A percentile compares a stretch with the other conserved stretches of the same genome.
These are phyloP conservation scores for Phellopilus nigrolimitatus DNA, from an alignment of 1,284 basidiomycete genomes.

Conservation along the genomic window DNA sequence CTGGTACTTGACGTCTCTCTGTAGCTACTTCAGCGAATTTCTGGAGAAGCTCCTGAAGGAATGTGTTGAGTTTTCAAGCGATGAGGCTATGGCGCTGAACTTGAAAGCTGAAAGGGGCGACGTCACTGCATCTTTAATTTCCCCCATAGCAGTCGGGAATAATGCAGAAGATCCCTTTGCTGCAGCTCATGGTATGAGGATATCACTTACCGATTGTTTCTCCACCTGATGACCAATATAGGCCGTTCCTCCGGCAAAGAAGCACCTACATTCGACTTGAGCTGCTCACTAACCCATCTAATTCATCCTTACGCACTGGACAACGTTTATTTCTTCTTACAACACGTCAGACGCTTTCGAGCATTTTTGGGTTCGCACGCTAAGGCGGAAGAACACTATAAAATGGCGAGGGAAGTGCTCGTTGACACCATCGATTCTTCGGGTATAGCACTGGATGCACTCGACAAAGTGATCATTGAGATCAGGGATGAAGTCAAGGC, in stretches of 20 bases:
- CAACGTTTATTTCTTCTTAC: conserved; percentile 43
- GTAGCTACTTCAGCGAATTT: conserved; percentile 53
- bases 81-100: background rate
- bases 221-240: background rate
- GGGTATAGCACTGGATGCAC: conserved; percentile 50
- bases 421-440: conserved; percentile 58
- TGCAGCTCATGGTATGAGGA: background rate
- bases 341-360: conserved; percentile 55
- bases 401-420: conserved; percentile 57
- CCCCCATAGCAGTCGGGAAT: background rate
- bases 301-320: conserved; percentile 54
- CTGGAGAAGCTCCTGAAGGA: conserved; percentile 60
- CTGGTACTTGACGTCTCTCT: conserved; percentile 63
- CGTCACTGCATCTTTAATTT: background rate
- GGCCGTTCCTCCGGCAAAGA: background rate
- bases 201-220: background rate
- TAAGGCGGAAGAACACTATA: conserved; percentile 52
- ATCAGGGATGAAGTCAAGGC: conserved; percentile 29
- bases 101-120: background rate
- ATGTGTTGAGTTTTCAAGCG: conserved; percentile 42
- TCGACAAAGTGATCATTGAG: conserved; percentile 43
- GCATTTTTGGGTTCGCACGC: conserved; percentile 45
- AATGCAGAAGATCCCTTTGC: background rate
- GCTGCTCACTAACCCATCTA: conserved; percentile 34
- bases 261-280: background rate